phyloP scores from a whole-genome alignment of 352 stramenopile genomes.

The Thalassiosira livingstoniorum region DNA sequence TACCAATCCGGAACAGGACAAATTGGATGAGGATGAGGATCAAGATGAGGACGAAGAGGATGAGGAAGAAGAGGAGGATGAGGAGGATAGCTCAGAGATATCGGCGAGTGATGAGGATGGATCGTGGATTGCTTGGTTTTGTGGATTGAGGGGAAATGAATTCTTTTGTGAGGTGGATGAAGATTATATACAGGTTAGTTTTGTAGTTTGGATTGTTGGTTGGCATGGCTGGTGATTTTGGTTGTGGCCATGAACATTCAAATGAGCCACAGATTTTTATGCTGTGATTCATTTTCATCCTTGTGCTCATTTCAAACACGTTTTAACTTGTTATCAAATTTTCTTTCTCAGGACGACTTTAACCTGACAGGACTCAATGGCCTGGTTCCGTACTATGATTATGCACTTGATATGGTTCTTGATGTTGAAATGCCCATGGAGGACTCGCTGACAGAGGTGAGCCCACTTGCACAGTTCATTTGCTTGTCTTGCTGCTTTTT shows the following conservation, averaged over 20 bases:
- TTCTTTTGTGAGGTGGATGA: constrained; percentile 99
- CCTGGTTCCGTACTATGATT: constrained; percentile 99
- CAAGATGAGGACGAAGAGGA: constrained; percentile 71
- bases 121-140: constrained; percentile 99
- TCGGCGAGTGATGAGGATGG: constrained; percentile 85
- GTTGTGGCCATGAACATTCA: background rate
- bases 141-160: constrained; percentile 96
- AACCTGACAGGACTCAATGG: constrained; percentile 93
- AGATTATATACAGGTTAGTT: constrained; percentile 80
- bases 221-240: background rate
- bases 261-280: background rate
- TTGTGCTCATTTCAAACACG: background rate
- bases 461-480: background rate
- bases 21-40: constrained; percentile 22
- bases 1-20: background rate
- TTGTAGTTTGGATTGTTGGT: constrained; percentile 3
- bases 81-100: constrained; percentile 83
- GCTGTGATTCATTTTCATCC: background rate
- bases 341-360: constrained; percentile 94
- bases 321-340: too few relatives aligned
- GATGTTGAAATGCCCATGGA: constrained; percentile 94
- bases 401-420: constrained; percentile 99
- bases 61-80: constrained; percentile 75
- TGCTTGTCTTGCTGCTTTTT: background rate
- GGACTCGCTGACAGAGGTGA: constrained; percentile 81